Evolutionary conservation across 352 stramenopile genomes (phyloP).

Genomic region (Globisporangium camurandrum): DNA sequence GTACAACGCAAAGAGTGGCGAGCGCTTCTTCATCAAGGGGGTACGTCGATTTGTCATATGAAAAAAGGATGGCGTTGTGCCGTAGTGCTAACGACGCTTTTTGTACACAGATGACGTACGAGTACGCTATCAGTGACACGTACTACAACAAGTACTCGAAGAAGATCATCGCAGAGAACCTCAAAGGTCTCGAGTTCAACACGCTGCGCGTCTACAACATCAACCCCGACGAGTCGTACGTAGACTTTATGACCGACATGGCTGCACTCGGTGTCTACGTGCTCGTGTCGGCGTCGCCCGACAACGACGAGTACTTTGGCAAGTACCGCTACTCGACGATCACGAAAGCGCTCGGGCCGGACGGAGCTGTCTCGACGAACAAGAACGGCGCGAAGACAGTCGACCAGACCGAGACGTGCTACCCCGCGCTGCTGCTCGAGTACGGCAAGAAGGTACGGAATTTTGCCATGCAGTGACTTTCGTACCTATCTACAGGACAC

Average conservation of each 20-base stretch:
- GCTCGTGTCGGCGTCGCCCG: conserved; percentile 67
- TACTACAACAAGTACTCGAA: conserved; percentile 86
- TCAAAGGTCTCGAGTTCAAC: conserved; percentile 76
- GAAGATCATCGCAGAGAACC: conserved; percentile 46
- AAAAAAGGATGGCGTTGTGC: too few relatives aligned
- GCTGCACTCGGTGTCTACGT: conserved; percentile 69
- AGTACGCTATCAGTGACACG: conserved; percentile 80
- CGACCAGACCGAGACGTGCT: conserved; percentile 74
- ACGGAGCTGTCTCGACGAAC: conserved; percentile 25
- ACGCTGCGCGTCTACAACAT: conserved; percentile 85
- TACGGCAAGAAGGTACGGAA: conserved; percentile 76
- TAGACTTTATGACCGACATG: conserved; percentile 84
- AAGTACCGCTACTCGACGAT: conserved; percentile 82
- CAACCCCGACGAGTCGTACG: conserved; percentile 76
- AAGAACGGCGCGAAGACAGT: conserved; percentile 37
- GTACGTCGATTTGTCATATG: too few relatives aligned
- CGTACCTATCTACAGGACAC: too few relatives aligned
- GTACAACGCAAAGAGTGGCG: conserved; percentile 72
- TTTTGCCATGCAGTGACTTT: too few relatives aligned
- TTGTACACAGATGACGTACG: conserved; percentile 63
- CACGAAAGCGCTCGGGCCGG: conserved; percentile 48
- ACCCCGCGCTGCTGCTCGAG: conserved; percentile 73
- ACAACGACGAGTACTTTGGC: conserved; percentile 80
- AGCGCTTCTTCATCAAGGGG: conserved; percentile 85
- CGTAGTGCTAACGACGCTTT: too few relatives aligned